Base-by-base conservation (phyloP, 2,329 filamentous ascomycete genomes). In the Botryosphaeria dothidea region DNA sequence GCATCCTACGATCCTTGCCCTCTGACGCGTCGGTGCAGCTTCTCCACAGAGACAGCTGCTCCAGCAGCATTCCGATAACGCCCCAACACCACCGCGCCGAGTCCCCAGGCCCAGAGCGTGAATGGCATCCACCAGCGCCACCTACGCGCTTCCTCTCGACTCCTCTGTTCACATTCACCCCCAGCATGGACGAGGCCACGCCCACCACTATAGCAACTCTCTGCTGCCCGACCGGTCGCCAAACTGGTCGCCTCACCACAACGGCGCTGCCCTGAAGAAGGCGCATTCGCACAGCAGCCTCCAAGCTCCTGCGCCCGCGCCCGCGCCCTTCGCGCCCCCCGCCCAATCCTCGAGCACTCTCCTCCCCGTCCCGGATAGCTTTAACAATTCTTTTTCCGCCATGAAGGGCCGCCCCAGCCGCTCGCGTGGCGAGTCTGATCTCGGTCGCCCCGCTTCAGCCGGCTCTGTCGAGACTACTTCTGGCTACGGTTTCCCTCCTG, bases 401-500 rank as follows among this genome's bases (percentile, higher is more conserved):
- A 68, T 71, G 60, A 71, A 69, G 21, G 71, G 69, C 38, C 64
- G 64, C 23, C 62, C 74, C 11, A 74, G 71, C 61, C 73, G 80
- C 60, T 69, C 78, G 61, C 72, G 80, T 72, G 80, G 81, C 58
- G 79, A 82, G 57, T 81, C 80, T 17, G 80, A 83, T 67, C 70
- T 82, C 65, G 78, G 80, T 23, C 74, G 78, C 61, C 75, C 78
- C 27, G 57, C 49, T 19, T 56, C 64, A 17, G 48, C 48, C 15
- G 48, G 61, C 27, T 23, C 49, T 7, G 38, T 56, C 38, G 61
- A 56, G 13, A 36, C 56, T 1, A n/a, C 48, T 23, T 46, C 52
- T 19, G 57, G 58, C 57, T 66, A 62, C n/a, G 57, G 64, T 13
- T 65, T 19, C 62, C 63, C 63, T n/a, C 45, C 45, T 23, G 25